A percentile compares a stretch with the other conserved stretches of the same genome.
Conservation (phyloP, 2,329 filamentous ascomycete genomes). For the Fusarium foetens region DNA sequence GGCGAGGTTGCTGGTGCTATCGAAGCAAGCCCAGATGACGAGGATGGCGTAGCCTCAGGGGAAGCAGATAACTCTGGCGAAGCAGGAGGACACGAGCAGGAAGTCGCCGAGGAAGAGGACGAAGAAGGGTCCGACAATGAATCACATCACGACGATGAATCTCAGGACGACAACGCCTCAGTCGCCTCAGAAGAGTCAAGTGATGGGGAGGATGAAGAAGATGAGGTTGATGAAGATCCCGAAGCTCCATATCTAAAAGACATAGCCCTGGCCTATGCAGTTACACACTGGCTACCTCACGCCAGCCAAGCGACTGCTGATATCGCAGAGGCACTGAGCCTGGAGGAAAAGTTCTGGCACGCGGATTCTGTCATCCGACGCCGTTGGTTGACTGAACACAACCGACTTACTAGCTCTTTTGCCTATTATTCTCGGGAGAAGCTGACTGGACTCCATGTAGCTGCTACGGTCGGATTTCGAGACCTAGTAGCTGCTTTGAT, state of each 20-base stretch:
- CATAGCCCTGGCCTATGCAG: constrained; percentile 49
- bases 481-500: constrained; percentile 52
- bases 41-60: constrained; percentile 28
- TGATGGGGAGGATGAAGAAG: constrained; percentile 22
- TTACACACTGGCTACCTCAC: constrained; percentile 56
- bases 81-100: not conserved
- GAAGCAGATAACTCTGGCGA: constrained; percentile 15
- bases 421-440: constrained; percentile 44
- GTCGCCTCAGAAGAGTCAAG: not conserved
- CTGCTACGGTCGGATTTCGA: constrained; percentile 52
- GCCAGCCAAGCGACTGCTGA: constrained; percentile 55
- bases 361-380: constrained; percentile 49
- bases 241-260: constrained; percentile 45
- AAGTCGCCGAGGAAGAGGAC: not conserved
- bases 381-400: constrained; percentile 53
- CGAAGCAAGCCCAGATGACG: not conserved
- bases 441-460: constrained; percentile 53
- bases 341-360: constrained; percentile 54
- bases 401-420: constrained; percentile 47
- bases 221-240: constrained; percentile 34
- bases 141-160: not conserved
- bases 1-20: not conserved
- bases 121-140: constrained; percentile 27
- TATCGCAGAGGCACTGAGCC: constrained; percentile 54
- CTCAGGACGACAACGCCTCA: not conserved